Evolutionary conservation across 768 basidiomycete genomes (phyloP), one percentile per base, ranked within the genome.

Genomic region (Lactarius deliciosus): DNA sequence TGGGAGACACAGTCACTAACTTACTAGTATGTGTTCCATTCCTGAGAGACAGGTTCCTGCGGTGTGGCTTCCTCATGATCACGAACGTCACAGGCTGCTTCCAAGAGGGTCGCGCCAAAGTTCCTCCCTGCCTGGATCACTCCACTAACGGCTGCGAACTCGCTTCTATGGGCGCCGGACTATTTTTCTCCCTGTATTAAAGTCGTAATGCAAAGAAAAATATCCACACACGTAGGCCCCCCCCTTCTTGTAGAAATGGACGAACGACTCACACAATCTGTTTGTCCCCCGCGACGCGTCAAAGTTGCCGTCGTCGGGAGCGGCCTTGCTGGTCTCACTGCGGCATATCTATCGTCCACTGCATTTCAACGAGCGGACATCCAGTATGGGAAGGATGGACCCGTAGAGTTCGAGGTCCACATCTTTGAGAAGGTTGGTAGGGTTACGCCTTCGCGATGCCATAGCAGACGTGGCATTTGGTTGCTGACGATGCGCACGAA

Each of bases 251-350:
- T 53, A 53, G 25, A 30, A 34, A 47, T 28, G 61, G 34, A 13
- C 7, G 56, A 28, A 32, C 20, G 16, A 30, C 18, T n/a, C 30
- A 10, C 11, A 13, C n/a, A 41, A 22, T 34, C 47, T 18, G 43
- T 28, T 38, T 18, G 6, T 5, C 34, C 36, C 1, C 41, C 20
- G 20, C 59, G 60, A 22, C 75, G 78, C 64, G 79, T 73, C 43
- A 86, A 85, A 68, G 85, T 92, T 36, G 89, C 89, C 2, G 81
- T 92, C 38, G 74, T 91, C 15, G 90, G 90, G 15, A 86, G 83
- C 64, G 90, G 90, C 22, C 81, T 93, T 5, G 88, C 90, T 25
- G 90, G 90, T 5, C 79, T 92, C 30, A 87, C 89, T 0, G 81
- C 88, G 30, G 87, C 87, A 2, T 83, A 90, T 73, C 74, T 88